Evolutionary conservation across 345 rosid species (phyloP).

Genomic region (Fremontodendron californicum): DNA sequence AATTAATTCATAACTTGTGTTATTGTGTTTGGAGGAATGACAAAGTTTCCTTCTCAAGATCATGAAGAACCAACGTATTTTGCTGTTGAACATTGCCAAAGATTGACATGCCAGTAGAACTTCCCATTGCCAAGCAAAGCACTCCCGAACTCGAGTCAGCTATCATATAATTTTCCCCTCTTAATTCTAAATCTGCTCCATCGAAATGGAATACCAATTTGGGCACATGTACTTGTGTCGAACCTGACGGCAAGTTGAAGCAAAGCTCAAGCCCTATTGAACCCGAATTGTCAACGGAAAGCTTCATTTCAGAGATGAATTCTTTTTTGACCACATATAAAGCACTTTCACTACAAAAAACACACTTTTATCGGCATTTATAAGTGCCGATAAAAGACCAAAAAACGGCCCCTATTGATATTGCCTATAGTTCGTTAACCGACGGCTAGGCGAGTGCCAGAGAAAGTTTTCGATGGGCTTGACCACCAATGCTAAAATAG

Average conservation of each 20-base stretch:
- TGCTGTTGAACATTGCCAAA: conserved; percentile 94
- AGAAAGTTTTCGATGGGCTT: too few relatives aligned
- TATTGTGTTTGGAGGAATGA: conserved; percentile 70
- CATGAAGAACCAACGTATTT: conserved; percentile 65
- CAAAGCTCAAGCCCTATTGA: conserved; percentile 81
- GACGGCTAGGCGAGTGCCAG: too few relatives aligned
- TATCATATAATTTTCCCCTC: conserved; percentile 75
- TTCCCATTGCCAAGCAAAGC: conserved; percentile 84
- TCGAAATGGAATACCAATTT: conserved; percentile 65
- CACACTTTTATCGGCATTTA: too few relatives aligned
- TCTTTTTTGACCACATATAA: conserved; percentile 47
- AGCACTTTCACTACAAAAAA: too few relatives aligned
- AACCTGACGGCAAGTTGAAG: conserved; percentile 45
- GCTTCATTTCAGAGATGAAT: conserved; percentile 46
- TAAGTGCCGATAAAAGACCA: too few relatives aligned
- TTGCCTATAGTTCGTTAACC: too few relatives aligned
- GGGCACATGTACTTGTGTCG: conserved; percentile 48
- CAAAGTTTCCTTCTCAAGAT: conserved; percentile 60
- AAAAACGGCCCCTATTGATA: too few relatives aligned
- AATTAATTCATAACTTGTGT: conserved; percentile 40
- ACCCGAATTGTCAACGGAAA: conserved; percentile 48
- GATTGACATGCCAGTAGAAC: conserved; percentile 77
- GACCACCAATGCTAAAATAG: too few relatives aligned
- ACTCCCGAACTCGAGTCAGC: conserved; percentile 55
- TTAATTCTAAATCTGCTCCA: conserved; percentile 75